A percentile compares a stretch with the other conserved stretches of the same genome.
These are phyloP conservation scores for Lepidium aucheri DNA, from an alignment of 345 rosid genomes.

Conservation along the genomic window DNA sequence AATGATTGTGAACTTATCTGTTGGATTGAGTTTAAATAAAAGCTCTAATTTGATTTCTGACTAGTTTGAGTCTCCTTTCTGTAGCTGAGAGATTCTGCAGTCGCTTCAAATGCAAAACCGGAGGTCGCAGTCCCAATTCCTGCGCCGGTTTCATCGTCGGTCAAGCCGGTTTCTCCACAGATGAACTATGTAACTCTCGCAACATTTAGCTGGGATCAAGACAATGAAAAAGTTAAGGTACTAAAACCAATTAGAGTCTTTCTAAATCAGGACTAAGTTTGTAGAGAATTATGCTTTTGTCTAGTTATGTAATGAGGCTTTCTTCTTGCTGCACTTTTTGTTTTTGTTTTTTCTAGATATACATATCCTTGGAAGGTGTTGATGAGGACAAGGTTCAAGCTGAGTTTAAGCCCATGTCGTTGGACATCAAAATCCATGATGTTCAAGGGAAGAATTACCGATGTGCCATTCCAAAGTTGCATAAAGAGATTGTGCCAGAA, in stretches of 20 bases:
- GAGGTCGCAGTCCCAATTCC: slow-evolving; percentile 29
- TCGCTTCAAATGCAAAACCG: slow-evolving; percentile 26
- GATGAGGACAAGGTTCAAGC: slow-evolving; percentile 59
- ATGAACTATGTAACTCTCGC: slow-evolving; percentile 47
- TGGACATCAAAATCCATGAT: slow-evolving; percentile 70
- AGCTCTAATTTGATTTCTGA: background rate
- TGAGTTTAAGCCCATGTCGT: slow-evolving; percentile 56
- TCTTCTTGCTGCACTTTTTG: background rate
- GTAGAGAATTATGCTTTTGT: background rate
- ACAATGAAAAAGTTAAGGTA: slow-evolving; percentile 93
- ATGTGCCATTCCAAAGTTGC: slow-evolving; percentile 57
- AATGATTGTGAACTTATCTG: background rate
- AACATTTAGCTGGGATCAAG: slow-evolving; percentile 98
- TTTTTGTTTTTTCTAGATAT: slow-evolving; percentile 34
- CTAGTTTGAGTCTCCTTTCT: background rate
- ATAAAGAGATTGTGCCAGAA: slow-evolving; percentile 73
- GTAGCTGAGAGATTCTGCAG: slow-evolving; percentile 18
- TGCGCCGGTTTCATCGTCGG: slow-evolving; percentile 35
- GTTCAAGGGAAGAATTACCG: slow-evolving; percentile 80
- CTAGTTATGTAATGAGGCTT: background rate
- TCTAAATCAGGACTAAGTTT: background rate
- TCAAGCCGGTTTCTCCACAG: slow-evolving; percentile 29
- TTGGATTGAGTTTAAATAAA: background rate
- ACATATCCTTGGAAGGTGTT: slow-evolving; percentile 73
- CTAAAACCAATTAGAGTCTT: background rate